Evolutionary conservation across 257 asterid genomes (phyloP), one percentile per base, ranked within the genome.

Genomic region (Knoxia roxburghii): DNA sequence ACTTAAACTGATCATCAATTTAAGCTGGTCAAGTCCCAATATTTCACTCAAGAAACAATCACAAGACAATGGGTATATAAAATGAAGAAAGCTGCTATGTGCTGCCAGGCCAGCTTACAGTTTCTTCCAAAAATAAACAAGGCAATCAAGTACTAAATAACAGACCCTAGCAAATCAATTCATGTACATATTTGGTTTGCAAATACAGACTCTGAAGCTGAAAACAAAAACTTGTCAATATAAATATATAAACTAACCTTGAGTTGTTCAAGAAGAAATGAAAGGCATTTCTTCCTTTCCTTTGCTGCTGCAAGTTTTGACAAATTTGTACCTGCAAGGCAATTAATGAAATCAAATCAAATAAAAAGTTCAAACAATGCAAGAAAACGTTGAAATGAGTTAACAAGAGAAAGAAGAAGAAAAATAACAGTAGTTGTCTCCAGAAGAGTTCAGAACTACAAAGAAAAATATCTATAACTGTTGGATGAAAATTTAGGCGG

Each of bases 261-360:
- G 57, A 90, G 84, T 76, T 78, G 85, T 74, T 79, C 84, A 76
- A 85, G 68, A 72, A 90, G 89, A 76, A 86, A 90, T 32, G 78
- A 76, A 65, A 93, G 78, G 81, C 95, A 88, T 73, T 84, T 80
- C 72, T 43, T 66, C 79, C 88, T 84, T 82, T 90, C 72, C 71
- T 82, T 81, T 52, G 86, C 84, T 32, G 97, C 96, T 63, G 86
- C 99, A 73, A 23, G 77, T 85, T 81, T 85, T 71, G 99, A 84
- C 65, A 90, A 82, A 81, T 71, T 78, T 72, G 95, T 82, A 77
- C 99, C 99, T 91, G 71, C 77, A 72, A 59, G 18, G 20, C 7
- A 57, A 55, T 15, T 15, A 12, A 17, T 32, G 13, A 24, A 37
- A 21, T 37, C 30, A 61, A 10, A 65, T n/a, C 62, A 46, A 55